Base-by-base conservation (phyloP, 2,329 filamentous ascomycete genomes). In the Penicillium hordei region DNA sequence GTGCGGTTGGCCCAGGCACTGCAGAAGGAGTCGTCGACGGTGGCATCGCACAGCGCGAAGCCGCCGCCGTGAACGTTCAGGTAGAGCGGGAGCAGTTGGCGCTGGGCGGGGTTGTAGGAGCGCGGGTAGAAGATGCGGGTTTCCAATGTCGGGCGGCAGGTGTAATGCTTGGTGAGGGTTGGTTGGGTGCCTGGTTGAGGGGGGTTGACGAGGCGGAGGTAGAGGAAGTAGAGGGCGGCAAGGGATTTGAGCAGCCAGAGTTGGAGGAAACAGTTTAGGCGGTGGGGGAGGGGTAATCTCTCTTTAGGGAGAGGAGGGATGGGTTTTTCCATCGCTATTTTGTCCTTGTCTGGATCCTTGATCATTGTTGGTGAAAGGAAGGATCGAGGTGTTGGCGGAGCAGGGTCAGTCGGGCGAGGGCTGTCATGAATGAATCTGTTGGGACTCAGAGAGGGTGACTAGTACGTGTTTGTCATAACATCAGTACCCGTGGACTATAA, bases 1-100 rank as follows among this genome's bases (percentile, higher is more conserved):
- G 78, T 72, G 1, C 66, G 60, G 50, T 75, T 69, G 25, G 80
- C 72, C 60, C 81, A 81, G 55, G 63, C 60, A 39, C 68, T 68
- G 67, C 79, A 82, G 72, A 81, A 81, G n/a, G 64, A 62, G 67
- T 83, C 80, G 62, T 82, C 79, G 43, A 78, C 68, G 48, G 69
- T 57, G 0, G 81, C 75, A 21, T 74, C 64, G 67, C 78, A 76
- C 43, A 83, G 29, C 82, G 5, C 48, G 13, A 50, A 50, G 8
- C 48, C 48, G 3, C 48, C 81, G 53, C 82, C 82, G 62, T 85
- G 82, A 62, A 83, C 75, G 53, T 79, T 76, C 44, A 85, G 70
- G 45, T 83, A 72, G 2, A 78, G 71, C 1, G 81, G 80, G 21
- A 71, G 52, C 1, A 38, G 5, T 40, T 31, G 21, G 21, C 48